phyloP scores from a whole-genome alignment of 805 yeast species.

The Starmerella stellata region DNA sequence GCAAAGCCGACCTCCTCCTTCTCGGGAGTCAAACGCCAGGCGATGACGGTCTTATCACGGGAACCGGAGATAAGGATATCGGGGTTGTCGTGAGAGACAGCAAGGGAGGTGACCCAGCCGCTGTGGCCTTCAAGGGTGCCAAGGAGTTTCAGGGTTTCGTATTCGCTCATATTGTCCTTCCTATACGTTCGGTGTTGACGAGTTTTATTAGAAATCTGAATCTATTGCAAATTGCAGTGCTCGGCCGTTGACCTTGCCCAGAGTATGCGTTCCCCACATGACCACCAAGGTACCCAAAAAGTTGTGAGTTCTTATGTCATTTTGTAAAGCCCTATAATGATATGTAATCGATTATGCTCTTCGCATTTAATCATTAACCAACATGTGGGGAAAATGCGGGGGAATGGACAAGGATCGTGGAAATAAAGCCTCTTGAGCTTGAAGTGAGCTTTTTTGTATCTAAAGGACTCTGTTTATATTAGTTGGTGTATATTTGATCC shows the following conservation, averaged over 20 bases:
- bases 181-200: slow-evolving; percentile 1
- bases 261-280: slow-evolving; percentile 13
- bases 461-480: no score
- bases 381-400: no score
- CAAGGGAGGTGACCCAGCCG: slow-evolving; percentile 91
- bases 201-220: neutral
- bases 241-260: neutral
- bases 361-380: no score
- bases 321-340: neutral
- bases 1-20: slow-evolving; percentile 97
- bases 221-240: slow-evolving; percentile 2
- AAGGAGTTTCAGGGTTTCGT: slow-evolving; percentile 95
- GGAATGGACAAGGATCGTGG: no score
- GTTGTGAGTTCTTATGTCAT: neutral
- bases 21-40: slow-evolving; percentile 94
- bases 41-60: slow-evolving; percentile 95
- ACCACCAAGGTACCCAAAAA: slow-evolving; percentile 13
- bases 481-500: no score
- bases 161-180: slow-evolving; percentile 19
- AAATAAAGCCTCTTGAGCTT: no score
- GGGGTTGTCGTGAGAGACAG: slow-evolving; percentile 96
- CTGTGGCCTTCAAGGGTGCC: slow-evolving; percentile 85
- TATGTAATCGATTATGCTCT: no score
- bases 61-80: slow-evolving; percentile 95
- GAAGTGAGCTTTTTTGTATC: no score